Percentiles rank a stretch among this genome's conserved stretches.
Evolutionary conservation across 495 filamentous ascomycete genomes (phyloP).

Genomic region (Annulohypoxylon stygium): DNA sequence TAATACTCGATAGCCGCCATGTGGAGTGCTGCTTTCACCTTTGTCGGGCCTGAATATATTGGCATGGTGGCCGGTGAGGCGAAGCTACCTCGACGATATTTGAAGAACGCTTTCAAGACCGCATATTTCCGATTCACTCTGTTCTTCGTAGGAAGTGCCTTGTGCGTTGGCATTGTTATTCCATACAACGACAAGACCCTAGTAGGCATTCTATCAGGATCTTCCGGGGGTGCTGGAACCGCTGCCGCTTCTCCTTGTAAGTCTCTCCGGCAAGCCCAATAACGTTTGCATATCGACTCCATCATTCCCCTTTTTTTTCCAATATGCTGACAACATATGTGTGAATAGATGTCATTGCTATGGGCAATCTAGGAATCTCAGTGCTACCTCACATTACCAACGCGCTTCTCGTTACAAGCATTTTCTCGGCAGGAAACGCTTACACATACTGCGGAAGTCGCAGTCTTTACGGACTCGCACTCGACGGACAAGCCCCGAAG

Average conservation of each 20-base stretch:
- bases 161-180: slow-evolving; percentile 4
- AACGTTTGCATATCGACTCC: background rate
- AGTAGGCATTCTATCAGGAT: background rate
- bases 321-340: background rate
- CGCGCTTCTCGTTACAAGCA: background rate
- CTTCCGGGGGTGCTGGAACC: background rate
- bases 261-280: background rate
- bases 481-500: slow-evolving; percentile 1
- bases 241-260: slow-evolving; percentile 16
- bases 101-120: slow-evolving; percentile 16
- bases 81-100: slow-evolving; percentile 2
- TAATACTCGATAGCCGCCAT: background rate
- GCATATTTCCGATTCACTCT: background rate
- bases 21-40: slow-evolving; percentile 9
- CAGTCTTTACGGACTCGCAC: slow-evolving; percentile 11
- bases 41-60: background rate
- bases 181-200: slow-evolving; percentile 13
- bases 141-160: slow-evolving; percentile 10
- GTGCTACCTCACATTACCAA: slow-evolving; percentile 13
- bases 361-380: background rate
- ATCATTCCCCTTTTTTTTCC: background rate
- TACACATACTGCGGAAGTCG: slow-evolving; percentile 3
- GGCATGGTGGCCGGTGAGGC: slow-evolving; percentile 5
- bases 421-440: slow-evolving; percentile 11
- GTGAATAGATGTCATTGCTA: slow-evolving; percentile 8